Base-by-base conservation (phyloP, 148 eudicot genomes). In the Tetragonia tetragonoides region DNA sequence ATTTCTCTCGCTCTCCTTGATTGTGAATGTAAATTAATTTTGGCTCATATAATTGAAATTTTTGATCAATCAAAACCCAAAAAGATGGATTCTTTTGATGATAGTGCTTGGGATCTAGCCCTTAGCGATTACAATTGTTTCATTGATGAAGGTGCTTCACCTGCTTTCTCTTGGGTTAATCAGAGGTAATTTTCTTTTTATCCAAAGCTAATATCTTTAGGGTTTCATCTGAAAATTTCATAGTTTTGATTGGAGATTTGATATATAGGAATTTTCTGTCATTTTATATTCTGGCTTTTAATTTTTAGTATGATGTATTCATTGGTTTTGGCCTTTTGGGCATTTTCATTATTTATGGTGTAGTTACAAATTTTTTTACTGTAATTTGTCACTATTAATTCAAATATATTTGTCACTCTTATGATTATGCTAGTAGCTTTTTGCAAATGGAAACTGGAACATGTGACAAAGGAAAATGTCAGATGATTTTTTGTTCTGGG, bases 61-160 rank as follows among this genome's bases (percentile, higher is more conserved):
- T 63, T 4, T 44, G 20, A 0, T 21, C n/a, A 12, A 56, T 3
- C 44, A 18, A 59, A 67, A 53, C 65, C 77, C 37, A 53, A 63
- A 77, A 64, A 77, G 20, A 88, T 90, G 90, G 85, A 77, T 42
- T 77, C 88, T 21, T 90, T 90, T 54, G 87, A 86, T 64, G 89
- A 83, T 15, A 77, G 40, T 60, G 70, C 82, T 23, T 89, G 90
- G 87, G 92, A 90, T 73, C 72, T 78, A 1, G 69, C 75, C 23
- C 82, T 89, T 42, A 28, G 34, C 34, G 88, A 91, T 85, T 83
- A 80, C 63, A 71, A 77, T 59, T 73, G 65, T 73, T 83, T 89
- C 81, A 86, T 89, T 77, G 83, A 87, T 51, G 89, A 87, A 53
- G 87, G 70, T 14, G 74, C 86, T 53, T 82, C 94, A 20, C 73